Conservation (phyloP, 2,329 filamentous ascomycete genomes). For the Neopestalotiopsis sp. region DNA sequence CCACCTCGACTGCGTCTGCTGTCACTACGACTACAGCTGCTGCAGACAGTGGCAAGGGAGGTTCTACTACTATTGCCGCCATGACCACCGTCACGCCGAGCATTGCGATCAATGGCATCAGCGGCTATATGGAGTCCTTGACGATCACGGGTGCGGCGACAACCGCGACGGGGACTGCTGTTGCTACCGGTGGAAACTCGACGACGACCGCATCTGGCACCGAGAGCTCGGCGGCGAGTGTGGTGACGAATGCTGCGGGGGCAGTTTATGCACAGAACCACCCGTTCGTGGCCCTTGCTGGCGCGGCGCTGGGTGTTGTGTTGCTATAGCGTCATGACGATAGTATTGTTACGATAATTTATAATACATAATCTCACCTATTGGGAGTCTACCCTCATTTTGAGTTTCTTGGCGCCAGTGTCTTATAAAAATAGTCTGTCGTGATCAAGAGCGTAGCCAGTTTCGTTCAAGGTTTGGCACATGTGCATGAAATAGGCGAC, state of each 20-base stretch:
- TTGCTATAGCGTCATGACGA: background rate
- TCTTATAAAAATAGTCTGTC: no score
- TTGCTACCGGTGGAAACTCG: background rate
- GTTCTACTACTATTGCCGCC: background rate
- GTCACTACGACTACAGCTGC: background rate
- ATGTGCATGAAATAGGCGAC: no score
- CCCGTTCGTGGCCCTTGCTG: background rate
- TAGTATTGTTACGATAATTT: background rate
- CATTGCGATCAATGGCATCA: background rate
- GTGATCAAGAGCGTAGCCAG: no score
- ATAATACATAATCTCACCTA: background rate
- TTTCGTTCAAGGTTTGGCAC: no score
- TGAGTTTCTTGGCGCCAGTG: no score
- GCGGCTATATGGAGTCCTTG: background rate
- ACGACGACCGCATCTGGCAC: background rate
- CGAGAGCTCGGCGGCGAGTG: background rate
- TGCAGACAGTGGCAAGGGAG: no score
- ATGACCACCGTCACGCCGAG: background rate
- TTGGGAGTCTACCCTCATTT: no score
- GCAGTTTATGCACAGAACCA: background rate
- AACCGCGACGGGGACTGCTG: background rate
- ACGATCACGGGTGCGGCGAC: background rate
- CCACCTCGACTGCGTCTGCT: background rate
- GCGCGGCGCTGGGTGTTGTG: background rate
- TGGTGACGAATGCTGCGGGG: background rate